Evolutionary conservation across 2,329 filamentous ascomycete species (phyloP).

Genomic region (Aspergillus hortae): DNA sequence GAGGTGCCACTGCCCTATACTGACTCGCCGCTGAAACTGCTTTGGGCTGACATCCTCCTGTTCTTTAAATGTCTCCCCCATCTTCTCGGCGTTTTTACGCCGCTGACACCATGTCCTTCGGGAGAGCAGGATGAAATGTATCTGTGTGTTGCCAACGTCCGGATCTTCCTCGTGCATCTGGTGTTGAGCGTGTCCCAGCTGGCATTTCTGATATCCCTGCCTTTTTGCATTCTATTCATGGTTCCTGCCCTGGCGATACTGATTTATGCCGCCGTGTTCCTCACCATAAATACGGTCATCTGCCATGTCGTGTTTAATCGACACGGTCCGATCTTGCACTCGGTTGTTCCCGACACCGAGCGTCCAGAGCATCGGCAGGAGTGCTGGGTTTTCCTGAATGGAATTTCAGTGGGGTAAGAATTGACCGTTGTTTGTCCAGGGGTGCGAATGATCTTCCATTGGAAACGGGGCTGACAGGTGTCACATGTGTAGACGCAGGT

Average conservation of each 20-base stretch:
- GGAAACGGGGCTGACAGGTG: neutral
- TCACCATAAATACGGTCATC: slow-evolving; percentile 28
- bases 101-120: slow-evolving; percentile 51
- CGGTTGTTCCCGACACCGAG: slow-evolving; percentile 16
- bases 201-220: slow-evolving; percentile 57
- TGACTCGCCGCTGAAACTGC: slow-evolving; percentile 36
- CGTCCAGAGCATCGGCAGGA: slow-evolving; percentile 53
- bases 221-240: slow-evolving; percentile 46
- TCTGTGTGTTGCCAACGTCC: slow-evolving; percentile 54
- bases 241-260: slow-evolving; percentile 33
- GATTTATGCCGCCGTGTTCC: slow-evolving; percentile 22
- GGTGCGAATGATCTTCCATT: too few relatives aligned
- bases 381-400: slow-evolving; percentile 78
- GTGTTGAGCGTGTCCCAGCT: slow-evolving; percentile 60
- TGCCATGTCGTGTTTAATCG: slow-evolving; percentile 36
- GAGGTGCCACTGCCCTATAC: slow-evolving; percentile 33
- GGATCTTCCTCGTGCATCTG: slow-evolving; percentile 56
- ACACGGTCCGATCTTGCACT: slow-evolving; percentile 49
- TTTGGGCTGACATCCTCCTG: slow-evolving; percentile 38
- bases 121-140: slow-evolving; percentile 62
- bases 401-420: slow-evolving; percentile 49
- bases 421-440: slow-evolving; percentile 38
- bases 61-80: slow-evolving; percentile 30
- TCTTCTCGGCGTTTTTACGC: slow-evolving; percentile 60
- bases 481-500: slow-evolving; percentile 46